phyloP scores from a whole-genome alignment of 2,329 filamentous ascomycete genomes.

The Ampelomyces quisqualis region DNA sequence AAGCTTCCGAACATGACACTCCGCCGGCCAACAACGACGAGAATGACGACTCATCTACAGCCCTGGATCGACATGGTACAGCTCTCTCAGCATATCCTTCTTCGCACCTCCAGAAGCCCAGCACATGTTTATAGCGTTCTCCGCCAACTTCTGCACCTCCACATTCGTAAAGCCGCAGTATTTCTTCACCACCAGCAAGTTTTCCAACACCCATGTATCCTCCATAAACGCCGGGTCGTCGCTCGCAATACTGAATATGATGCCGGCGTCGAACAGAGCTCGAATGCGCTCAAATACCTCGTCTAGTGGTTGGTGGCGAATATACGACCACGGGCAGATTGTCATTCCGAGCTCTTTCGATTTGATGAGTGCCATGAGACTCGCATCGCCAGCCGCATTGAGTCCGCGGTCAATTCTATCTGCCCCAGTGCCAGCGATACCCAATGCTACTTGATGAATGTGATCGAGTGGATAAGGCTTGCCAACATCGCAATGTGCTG shows the following conservation, averaged over 20 bases:
- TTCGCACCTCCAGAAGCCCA: slow-evolving; percentile 46
- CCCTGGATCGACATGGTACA: neutral
- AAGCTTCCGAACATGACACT: too few relatives aligned
- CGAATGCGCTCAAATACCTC: slow-evolving; percentile 39
- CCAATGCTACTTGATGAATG: slow-evolving; percentile 38
- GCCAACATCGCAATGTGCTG: slow-evolving; percentile 56
- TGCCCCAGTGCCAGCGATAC: slow-evolving; percentile 30
- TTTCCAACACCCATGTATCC: slow-evolving; percentile 53
- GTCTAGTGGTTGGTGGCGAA: slow-evolving; percentile 43
- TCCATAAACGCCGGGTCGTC: slow-evolving; percentile 55
- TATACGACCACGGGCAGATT: slow-evolving; percentile 48
- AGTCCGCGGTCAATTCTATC: slow-evolving; percentile 50
- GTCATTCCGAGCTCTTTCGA: slow-evolving; percentile 44
- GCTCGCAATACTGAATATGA: slow-evolving; percentile 8
- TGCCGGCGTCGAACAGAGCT: slow-evolving; percentile 47
- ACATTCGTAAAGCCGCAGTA: slow-evolving; percentile 45
- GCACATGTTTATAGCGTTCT: slow-evolving; percentile 50
- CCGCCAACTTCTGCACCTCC: slow-evolving; percentile 48
- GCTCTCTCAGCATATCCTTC: slow-evolving; percentile 1
- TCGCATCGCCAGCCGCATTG: slow-evolving; percentile 40
- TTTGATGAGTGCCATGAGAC: slow-evolving; percentile 39
- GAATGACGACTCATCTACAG: too few relatives aligned
- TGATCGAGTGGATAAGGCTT: slow-evolving; percentile 52
- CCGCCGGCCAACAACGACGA: too few relatives aligned
- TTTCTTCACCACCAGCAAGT: slow-evolving; percentile 48